Conservation (phyloP, 495 filamentous ascomycete genomes). For the Penicillium paradoxum region DNA sequence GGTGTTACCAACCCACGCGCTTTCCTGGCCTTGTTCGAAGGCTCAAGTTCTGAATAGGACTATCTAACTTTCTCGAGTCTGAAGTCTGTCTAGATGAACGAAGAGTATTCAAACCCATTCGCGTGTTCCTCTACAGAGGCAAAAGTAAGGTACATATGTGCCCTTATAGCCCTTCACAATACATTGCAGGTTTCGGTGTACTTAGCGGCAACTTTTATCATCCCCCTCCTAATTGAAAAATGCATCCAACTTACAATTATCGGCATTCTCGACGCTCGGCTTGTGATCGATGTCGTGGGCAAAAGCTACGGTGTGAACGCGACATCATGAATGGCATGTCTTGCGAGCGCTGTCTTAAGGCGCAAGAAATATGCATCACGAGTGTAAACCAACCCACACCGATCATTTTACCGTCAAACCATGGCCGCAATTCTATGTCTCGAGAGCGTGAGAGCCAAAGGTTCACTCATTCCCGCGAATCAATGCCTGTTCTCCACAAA, state of each 20-base stretch:
- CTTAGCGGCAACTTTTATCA: not conserved
- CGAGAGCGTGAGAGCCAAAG: constrained; percentile 1
- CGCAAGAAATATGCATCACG: constrained; percentile 24
- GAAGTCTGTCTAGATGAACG: not conserved
- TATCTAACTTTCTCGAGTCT: not conserved
- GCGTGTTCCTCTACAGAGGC: not conserved
- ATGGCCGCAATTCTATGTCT: not conserved
- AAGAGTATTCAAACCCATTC: not conserved
- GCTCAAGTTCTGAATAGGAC: constrained; percentile 1
- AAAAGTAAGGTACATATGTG: constrained; percentile 1
- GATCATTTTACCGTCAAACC: constrained; percentile 3
- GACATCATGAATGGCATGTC: constrained; percentile 25
- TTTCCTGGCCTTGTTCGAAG: not conserved
- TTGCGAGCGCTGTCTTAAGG: constrained; percentile 27
- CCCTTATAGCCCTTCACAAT: not conserved
- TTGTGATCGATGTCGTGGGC: constrained; percentile 40
- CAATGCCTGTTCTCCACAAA: constrained; percentile 15
- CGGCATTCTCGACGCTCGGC: constrained; percentile 34
- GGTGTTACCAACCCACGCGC: constrained; percentile 5
- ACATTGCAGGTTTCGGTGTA: not conserved
- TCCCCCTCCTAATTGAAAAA: not conserved
- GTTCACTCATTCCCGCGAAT: not conserved
- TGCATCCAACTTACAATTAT: constrained; percentile 21
- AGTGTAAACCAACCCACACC: constrained; percentile 15
- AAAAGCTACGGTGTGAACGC: constrained; percentile 37